Percentiles rank a stretch among this genome's conserved stretches.
These are phyloP conservation scores for Botrytis fabae DNA, from an alignment of 2,329 filamentous ascomycete species.

Conservation along the genomic window DNA sequence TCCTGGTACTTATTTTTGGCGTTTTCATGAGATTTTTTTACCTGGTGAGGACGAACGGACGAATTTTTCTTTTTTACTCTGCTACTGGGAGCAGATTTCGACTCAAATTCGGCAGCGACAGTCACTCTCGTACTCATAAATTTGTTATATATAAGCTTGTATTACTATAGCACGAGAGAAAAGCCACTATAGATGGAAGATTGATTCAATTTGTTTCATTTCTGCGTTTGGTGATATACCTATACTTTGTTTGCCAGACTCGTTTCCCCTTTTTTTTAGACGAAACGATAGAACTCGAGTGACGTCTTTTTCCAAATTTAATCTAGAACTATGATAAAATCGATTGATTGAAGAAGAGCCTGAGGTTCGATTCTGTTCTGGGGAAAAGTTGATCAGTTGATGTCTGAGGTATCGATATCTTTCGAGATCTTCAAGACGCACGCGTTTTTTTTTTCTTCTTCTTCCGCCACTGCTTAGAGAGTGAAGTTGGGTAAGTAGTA, in stretches of 20 bases:
- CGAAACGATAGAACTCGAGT: neutral
- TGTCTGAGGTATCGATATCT: neutral
- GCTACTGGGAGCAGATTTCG: neutral
- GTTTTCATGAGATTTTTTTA: conserved; percentile 6
- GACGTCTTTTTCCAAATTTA: neutral
- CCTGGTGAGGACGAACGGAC: neutral
- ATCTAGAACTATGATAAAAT: neutral
- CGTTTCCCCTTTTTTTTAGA: neutral
- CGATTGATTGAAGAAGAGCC: neutral
- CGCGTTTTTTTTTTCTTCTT: neutral
- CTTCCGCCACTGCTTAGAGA: neutral
- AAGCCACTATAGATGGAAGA: neutral
- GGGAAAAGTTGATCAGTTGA: neutral
- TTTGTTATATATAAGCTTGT: conserved; percentile 1
- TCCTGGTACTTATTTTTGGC: conserved; percentile 17
- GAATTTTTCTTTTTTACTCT: neutral
- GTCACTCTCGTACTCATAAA: neutral
- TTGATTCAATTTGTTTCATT: neutral
- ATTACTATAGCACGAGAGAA: neutral
- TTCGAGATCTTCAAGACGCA: neutral
- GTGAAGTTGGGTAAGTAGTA: neutral
- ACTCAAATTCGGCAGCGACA: neutral
- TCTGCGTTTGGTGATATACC: neutral
- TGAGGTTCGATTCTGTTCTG: neutral
- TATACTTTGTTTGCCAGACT: neutral